Percentiles rank a stretch among this genome's conserved stretches.
These are phyloP conservation scores for Shiraia bambusicola DNA, from an alignment of 2,329 filamentous ascomycete species.

Conservation along the genomic window DNA sequence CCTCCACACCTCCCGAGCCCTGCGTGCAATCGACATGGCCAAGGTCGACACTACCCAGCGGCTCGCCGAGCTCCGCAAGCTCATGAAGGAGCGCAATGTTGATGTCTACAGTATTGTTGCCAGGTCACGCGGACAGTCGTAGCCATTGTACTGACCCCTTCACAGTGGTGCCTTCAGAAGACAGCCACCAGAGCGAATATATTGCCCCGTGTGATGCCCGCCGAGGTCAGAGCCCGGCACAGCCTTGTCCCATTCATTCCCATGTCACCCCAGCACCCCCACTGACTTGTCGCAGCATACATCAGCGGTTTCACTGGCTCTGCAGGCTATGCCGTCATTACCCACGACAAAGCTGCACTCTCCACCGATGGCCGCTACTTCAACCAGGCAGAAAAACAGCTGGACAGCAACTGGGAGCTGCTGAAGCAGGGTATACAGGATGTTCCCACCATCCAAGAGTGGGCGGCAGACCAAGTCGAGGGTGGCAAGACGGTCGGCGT, in stretches of 20 bases:
- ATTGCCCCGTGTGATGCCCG: constrained; percentile 94
- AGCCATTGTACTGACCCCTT: constrained; percentile 37
- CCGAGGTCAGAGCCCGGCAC: constrained; percentile 58
- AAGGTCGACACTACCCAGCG: constrained; percentile 76
- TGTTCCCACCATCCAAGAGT: constrained; percentile 96
- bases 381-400: constrained; percentile 89
- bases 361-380: constrained; percentile 97
- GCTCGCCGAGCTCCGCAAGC: constrained; percentile 71
- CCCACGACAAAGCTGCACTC: constrained; percentile 79
- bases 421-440: constrained; percentile 92
- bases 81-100: constrained; percentile 85
- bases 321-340: constrained; percentile 88
- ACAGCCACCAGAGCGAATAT: constrained; percentile 96
- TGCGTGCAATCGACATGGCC: constrained; percentile 63
- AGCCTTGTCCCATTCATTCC: no score
- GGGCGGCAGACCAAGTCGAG: constrained; percentile 82
- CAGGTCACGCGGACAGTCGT: constrained; percentile 1
- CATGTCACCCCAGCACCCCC: constrained; percentile 15
- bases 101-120: constrained; percentile 78
- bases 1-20: constrained; percentile 35
- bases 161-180: constrained; percentile 91
- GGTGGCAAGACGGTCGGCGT: constrained; percentile 87
- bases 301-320: constrained; percentile 95
- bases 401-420: constrained; percentile 87
- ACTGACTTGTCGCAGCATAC: constrained; percentile 58